Evolutionary conservation across 148 eudicot genomes (phyloP).

Genomic region (Rhododendron henanense): DNA sequence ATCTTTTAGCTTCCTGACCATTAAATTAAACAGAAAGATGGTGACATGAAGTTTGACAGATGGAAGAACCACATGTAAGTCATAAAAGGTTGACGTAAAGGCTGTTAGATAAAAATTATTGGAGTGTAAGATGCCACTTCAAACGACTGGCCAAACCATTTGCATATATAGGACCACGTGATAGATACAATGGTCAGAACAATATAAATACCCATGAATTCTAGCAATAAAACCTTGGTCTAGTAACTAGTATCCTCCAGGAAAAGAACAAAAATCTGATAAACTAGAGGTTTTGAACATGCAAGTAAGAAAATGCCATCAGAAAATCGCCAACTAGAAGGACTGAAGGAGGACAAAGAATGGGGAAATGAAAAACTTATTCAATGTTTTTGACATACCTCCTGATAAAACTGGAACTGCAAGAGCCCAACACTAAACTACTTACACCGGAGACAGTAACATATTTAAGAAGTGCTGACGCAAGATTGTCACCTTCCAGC

Average conservation of each 20-base stretch:
- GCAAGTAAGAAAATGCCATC: neutral
- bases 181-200: neutral
- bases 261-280: neutral
- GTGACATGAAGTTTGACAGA: neutral
- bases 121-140: neutral
- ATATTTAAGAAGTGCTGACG: conserved; percentile 51
- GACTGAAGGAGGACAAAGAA: neutral
- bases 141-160: neutral
- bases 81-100: neutral
- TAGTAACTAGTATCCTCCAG: neutral
- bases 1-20: conserved; percentile 44
- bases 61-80: conserved; percentile 4
- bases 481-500: conserved; percentile 61
- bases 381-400: conserved; percentile 34
- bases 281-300: neutral
- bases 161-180: neutral
- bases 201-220: neutral
- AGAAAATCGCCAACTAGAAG: neutral
- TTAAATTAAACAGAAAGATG: no score
- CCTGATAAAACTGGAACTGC: conserved; percentile 29
- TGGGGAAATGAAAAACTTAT: neutral
- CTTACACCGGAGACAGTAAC: conserved; percentile 35
- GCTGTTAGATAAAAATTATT: neutral
- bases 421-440: conserved; percentile 76
- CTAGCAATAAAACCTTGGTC: neutral